phyloP scores from a whole-genome alignment of 140 eudicot genomes.

The Ambrosia hybrid region DNA sequence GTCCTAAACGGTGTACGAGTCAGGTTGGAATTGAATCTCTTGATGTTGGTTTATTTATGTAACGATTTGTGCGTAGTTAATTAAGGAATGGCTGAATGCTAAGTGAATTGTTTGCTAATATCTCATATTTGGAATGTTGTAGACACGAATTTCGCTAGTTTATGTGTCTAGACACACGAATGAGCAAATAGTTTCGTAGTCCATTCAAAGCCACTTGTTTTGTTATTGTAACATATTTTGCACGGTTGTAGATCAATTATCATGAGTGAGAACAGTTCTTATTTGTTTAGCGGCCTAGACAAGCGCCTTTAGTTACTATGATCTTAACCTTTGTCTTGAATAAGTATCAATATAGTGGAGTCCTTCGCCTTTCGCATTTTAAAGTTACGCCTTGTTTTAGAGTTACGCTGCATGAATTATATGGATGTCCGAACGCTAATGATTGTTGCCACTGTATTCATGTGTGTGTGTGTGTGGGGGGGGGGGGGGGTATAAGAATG shows the following conservation, averaged over 20 bases:
- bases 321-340: slow-evolving; percentile 3
- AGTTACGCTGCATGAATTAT: slow-evolving; percentile 6
- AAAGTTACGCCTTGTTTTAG: neutral
- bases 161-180: neutral
- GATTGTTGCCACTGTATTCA: slow-evolving; percentile 9
- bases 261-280: slow-evolving; percentile 5
- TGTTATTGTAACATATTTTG: neutral
- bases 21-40: slow-evolving; percentile 33
- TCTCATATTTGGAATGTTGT: neutral
- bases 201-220: neutral
- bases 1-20: slow-evolving; percentile 36
- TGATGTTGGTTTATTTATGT: neutral
- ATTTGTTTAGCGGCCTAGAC: neutral
- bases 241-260: neutral
- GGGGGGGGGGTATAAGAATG: neutral
- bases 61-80: neutral
- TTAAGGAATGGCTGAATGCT: neutral
- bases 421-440: slow-evolving; percentile 15
- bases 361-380: neutral
- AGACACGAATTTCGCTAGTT: no score
- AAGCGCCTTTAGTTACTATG: no score
- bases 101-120: neutral
- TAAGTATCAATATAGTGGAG: neutral
- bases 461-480: neutral
- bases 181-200: neutral